phyloP scores from a whole-genome alignment of 495 filamentous ascomycete species.

The Xylona heveae region DNA sequence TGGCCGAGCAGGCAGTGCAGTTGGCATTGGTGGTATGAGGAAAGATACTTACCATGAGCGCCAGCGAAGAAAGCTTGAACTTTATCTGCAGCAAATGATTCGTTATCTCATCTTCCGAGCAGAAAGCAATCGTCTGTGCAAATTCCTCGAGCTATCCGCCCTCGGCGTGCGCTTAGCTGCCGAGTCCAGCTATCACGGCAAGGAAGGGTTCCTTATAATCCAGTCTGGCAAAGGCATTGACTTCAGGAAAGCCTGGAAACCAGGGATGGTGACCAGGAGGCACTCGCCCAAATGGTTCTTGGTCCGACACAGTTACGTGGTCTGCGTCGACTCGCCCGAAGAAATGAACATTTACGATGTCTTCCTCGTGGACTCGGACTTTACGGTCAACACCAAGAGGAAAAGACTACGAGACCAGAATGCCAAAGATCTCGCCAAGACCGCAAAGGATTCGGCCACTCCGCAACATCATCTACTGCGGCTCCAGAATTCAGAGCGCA shows the following conservation, averaged over 20 bases:
- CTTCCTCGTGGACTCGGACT: slow-evolving; percentile 76
- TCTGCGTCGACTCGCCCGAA: slow-evolving; percentile 92
- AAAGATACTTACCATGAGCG: slow-evolving; percentile 38
- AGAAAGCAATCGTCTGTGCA: slow-evolving; percentile 88
- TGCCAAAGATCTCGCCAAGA: slow-evolving; percentile 31
- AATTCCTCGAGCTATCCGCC: slow-evolving; percentile 87
- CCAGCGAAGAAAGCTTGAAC: slow-evolving; percentile 71
- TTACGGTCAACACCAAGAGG: slow-evolving; percentile 51
- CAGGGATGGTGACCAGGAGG: slow-evolving; percentile 49
- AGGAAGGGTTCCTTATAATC: slow-evolving; percentile 86
- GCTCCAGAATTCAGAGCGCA: slow-evolving; percentile 70
- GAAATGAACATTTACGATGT: slow-evolving; percentile 99
- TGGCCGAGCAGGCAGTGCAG: slow-evolving; percentile 12
- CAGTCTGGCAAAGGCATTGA: slow-evolving; percentile 81
- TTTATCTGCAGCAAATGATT: slow-evolving; percentile 87
- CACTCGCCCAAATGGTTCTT: slow-evolving; percentile 94
- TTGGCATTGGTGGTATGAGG: slow-evolving; percentile 14
- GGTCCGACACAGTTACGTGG: slow-evolving; percentile 91
- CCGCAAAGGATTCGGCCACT: slow-evolving; percentile 37
- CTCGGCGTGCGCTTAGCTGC: slow-evolving; percentile 87
- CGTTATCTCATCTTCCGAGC: slow-evolving; percentile 86
- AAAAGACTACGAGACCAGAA: slow-evolving; percentile 35
- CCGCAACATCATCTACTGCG: slow-evolving; percentile 65
- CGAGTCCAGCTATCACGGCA: slow-evolving; percentile 92
- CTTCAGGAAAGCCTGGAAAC: slow-evolving; percentile 60